A percentile compares a stretch with the other conserved stretches of the same genome.
phyloP scores from a whole-genome alignment of 2,329 filamentous ascomycete species.

The Alternaria sp. region DNA sequence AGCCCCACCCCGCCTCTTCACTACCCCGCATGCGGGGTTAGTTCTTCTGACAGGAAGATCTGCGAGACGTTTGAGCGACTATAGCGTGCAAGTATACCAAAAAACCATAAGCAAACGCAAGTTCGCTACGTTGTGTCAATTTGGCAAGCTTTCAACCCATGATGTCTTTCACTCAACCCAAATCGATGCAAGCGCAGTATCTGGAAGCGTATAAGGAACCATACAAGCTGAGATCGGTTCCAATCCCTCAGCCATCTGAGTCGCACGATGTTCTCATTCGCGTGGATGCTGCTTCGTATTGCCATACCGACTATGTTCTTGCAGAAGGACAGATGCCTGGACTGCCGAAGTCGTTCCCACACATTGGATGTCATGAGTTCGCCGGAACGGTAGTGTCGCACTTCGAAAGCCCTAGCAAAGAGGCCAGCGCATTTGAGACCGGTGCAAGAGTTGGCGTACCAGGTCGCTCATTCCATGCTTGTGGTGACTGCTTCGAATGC shows the following conservation, averaged over 20 bases:
- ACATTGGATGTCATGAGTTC: conserved; percentile 59
- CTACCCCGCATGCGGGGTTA: conserved; percentile 43
- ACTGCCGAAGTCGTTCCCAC: conserved; percentile 53
- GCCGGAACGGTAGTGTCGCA: conserved; percentile 55
- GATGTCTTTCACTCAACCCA: conserved; percentile 31
- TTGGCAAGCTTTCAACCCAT: background rate
- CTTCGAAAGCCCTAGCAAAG: conserved; percentile 28
- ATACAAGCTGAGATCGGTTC: conserved; percentile 50
- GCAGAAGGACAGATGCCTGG: conserved; percentile 47
- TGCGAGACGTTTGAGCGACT: background rate
- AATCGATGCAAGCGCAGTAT: conserved; percentile 54
- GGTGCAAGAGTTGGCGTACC: conserved; percentile 54
- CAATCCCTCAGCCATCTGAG: conserved; percentile 42
- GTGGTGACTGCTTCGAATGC: conserved; percentile 56
- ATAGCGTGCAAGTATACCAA: background rate
- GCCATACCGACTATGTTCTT: conserved; percentile 56
- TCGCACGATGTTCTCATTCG: conserved; percentile 56
- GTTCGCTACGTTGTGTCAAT: background rate
- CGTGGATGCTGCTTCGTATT: conserved; percentile 59
- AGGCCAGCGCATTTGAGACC: conserved; percentile 30
- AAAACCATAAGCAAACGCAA: background rate
- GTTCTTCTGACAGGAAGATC: background rate
- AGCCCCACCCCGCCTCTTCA: conserved; percentile 31
- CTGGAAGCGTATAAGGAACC: conserved; percentile 55
- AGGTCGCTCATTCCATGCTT: conserved; percentile 54